A percentile compares a stretch with the other conserved stretches of the same genome.
These are phyloP conservation scores for Candida sp. DNA, from an alignment of 1,139 yeast species.

Conservation along the genomic window DNA sequence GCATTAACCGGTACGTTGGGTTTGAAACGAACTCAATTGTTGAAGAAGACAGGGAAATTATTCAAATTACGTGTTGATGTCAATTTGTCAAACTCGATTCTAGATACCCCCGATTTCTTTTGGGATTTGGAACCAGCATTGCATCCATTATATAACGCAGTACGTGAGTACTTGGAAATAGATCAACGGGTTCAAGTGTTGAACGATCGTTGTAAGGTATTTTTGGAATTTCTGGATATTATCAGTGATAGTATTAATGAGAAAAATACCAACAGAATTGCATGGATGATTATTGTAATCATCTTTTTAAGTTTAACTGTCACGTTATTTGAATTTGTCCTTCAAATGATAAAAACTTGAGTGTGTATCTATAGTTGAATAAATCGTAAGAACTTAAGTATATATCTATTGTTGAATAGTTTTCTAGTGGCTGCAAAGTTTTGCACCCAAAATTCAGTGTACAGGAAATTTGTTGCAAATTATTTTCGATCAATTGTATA, in stretches of 20 bases:
- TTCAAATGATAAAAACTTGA: conserved; percentile 24
- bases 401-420: not conserved
- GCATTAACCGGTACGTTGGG: conserved; percentile 91
- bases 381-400: not conserved
- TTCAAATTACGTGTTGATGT: conserved; percentile 93
- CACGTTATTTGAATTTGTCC: conserved; percentile 41
- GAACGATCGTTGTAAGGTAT: conserved; percentile 91
- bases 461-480: not conserved
- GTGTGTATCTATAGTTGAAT: not conserved
- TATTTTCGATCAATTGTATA: not conserved
- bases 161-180: conserved; percentile 88
- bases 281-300: conserved; percentile 85
- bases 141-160: conserved; percentile 87
- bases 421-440: not conserved
- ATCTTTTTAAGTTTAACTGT: conserved; percentile 78
- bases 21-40: conserved; percentile 68
- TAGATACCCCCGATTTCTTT: conserved; percentile 94
- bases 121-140: conserved; percentile 97
- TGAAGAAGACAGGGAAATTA: conserved; percentile 85
- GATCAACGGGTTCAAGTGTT: conserved; percentile 92
- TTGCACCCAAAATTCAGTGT: not conserved
- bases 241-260: conserved; percentile 95
- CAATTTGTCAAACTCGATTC: conserved; percentile 81
- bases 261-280: conserved; percentile 83
- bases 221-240: conserved; percentile 88